Percentiles rank a stretch among this genome's conserved stretches.
Evolutionary conservation across 345 rosid genomes (phyloP).

Genomic region (Hibiscus mutabilis): DNA sequence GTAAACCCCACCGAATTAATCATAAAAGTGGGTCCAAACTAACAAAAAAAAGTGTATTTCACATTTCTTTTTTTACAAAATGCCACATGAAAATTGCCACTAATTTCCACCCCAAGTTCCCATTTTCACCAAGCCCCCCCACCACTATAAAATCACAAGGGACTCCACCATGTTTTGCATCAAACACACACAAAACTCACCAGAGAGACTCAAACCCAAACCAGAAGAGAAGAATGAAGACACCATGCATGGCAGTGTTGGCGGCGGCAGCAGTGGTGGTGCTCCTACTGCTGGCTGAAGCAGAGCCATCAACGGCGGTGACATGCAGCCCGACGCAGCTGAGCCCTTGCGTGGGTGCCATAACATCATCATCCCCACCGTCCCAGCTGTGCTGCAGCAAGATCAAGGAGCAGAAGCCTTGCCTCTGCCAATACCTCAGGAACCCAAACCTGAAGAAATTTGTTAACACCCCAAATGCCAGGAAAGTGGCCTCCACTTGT

Average conservation of each 20-base stretch:
- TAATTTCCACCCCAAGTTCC: neutral
- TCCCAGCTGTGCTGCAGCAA: constrained; percentile 60
- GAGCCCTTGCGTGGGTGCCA: constrained; percentile 76
- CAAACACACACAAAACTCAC: neutral
- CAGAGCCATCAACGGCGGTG: constrained; percentile 47
- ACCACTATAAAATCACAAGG: constrained; percentile 51
- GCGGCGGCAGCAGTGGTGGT: constrained; percentile 26
- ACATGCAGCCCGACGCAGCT: constrained; percentile 73
- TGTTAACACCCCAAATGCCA: constrained; percentile 78
- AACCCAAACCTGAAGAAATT: constrained; percentile 66
- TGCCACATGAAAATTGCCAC: constrained; percentile 7
- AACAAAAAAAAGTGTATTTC: neutral
- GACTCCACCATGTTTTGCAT: constrained; percentile 3
- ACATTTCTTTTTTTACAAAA: neutral
- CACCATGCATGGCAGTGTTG: constrained; percentile 26
- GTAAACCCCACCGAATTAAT: neutral
- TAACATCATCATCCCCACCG: constrained; percentile 64
- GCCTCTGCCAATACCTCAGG: constrained; percentile 76
- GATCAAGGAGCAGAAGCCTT: constrained; percentile 82
- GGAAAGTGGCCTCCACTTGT: constrained; percentile 77
- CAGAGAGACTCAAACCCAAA: too few species aligned
- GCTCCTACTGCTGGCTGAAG: constrained; percentile 38
- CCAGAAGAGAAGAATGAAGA: constrained; percentile 30
- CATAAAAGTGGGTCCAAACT: constrained; percentile 3
- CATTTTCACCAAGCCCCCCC: constrained; percentile 10